A percentile compares a stretch with the other conserved stretches of the same genome.
Evolutionary conservation across 2,329 filamentous ascomycete genomes (phyloP).

Genomic region (Calonectria crousiana): DNA sequence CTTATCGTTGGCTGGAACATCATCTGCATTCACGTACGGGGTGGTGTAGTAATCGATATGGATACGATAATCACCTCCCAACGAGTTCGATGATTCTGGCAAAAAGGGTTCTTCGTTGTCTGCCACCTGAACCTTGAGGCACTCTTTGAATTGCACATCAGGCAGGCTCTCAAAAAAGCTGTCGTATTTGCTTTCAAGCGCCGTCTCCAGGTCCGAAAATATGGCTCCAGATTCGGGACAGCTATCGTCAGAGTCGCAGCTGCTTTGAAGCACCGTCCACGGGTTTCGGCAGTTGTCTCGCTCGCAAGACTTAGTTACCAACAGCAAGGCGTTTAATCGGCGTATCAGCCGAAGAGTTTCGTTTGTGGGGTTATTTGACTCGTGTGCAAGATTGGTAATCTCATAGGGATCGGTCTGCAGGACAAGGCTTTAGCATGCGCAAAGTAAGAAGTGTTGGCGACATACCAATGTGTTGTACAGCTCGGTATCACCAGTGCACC

Average conservation of each 20-base stretch:
- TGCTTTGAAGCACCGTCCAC: conserved; percentile 55
- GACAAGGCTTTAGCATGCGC: background rate
- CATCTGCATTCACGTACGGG: background rate
- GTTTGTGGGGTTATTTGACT: conserved; percentile 9
- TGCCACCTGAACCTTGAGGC: conserved; percentile 22
- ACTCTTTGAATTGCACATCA: conserved; percentile 22
- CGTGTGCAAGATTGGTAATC: conserved; percentile 16
- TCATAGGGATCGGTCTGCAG: conserved; percentile 20
- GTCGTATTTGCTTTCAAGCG: conserved; percentile 21
- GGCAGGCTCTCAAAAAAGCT: conserved; percentile 23
- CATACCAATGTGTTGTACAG: conserved; percentile 64
- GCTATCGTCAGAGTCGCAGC: background rate
- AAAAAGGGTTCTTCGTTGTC: conserved; percentile 22
- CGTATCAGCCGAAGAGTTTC: conserved; percentile 48
- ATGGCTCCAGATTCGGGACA: conserved; percentile 7
- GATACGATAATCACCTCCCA: conserved; percentile 4
- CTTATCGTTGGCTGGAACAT: background rate
- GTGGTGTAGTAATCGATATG: conserved; percentile 16
- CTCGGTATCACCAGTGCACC: conserved; percentile 63
- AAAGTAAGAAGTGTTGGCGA: background rate
- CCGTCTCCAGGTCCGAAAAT: conserved; percentile 10
- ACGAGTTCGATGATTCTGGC: conserved; percentile 1
- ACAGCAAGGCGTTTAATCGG: conserved; percentile 68
- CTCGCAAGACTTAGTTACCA: conserved; percentile 71
- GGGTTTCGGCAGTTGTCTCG: conserved; percentile 63